Evolutionary conservation across 495 filamentous ascomycete genomes (phyloP), one percentile per base, ranked within the genome.

Genomic region (Lasiosphaeria ovina): DNA sequence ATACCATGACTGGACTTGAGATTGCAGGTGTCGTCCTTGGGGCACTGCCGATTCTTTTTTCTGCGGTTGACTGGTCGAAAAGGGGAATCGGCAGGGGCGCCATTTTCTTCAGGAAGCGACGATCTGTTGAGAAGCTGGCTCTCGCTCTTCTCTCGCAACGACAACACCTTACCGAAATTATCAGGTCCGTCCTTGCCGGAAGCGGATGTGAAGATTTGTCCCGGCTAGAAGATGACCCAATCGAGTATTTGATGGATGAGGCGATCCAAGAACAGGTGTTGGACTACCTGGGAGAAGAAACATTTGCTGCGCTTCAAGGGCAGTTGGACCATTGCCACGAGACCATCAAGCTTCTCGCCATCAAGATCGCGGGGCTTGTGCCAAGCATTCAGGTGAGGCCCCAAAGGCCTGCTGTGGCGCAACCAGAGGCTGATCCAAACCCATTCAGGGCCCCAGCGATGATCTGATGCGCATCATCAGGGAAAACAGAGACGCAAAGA

Each of bases 261-360:
- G 17, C 32, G 5, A 35, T 55, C 24, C 32, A 42, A 16, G 17
- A 4, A 10, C 53, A 55, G 53, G 35, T 55, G 11, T 12, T 40
- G 6, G 38, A 40, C 38, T 40, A 6, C 12, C 12, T 40, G 38
- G 38, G 38, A 6, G 38, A 40, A 6, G 12, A 40, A 12, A 40
- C 6, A 6, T 12, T 6, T 40, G 38, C 38, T 12, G 38, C 38
- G 6, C 31, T 6, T n/a, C n/a, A n/a, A n/a, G n/a, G n/a, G n/a
- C n/a, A n/a, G n/a, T n/a, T n/a, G n/a, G n/a, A n/a, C n/a, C n/a
- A n/a, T n/a, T n/a, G n/a, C n/a, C n/a, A n/a, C n/a, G n/a, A n/a
- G n/a, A n/a, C n/a, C n/a, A n/a, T 61, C 9, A 52, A 61, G 47
- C 24, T 38, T 35, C 36, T 61, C 3, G 52, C 59, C 8, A 50